These are phyloP conservation scores for Fusarium scirpi DNA, from an alignment of 2,329 filamentous ascomycete genomes.

Conservation along the genomic window DNA sequence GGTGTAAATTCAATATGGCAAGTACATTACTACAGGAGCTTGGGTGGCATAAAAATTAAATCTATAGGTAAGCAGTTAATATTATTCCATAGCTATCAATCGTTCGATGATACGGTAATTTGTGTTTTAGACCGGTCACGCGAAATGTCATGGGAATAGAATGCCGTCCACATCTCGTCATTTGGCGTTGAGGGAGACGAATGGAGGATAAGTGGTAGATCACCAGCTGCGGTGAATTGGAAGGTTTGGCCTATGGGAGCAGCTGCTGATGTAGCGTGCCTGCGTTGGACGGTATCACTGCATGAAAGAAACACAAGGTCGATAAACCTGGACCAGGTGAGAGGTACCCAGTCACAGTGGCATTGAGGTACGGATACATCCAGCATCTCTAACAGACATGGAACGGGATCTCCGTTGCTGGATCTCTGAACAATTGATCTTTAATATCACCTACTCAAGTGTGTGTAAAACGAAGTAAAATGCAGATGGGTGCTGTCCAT, in stretches of 20 bases:
- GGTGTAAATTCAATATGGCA: neutral
- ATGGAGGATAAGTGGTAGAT: neutral
- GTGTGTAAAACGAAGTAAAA: neutral
- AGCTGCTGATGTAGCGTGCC: neutral
- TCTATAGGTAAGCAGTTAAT: neutral
- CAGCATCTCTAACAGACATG: neutral
- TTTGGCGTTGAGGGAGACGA: neutral
- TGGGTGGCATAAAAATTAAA: neutral
- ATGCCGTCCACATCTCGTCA: neutral
- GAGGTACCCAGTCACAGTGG: neutral
- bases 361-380: neutral
- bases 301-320: neutral
- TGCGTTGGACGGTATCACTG: neutral
- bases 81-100: neutral
- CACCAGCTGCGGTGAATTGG: neutral
- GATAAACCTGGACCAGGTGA: neutral
- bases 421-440: neutral
- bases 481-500: neutral
- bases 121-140: neutral
- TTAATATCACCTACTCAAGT: neutral
- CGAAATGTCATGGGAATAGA: neutral
- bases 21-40: neutral
- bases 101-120: neutral
- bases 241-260: neutral
- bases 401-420: neutral